A percentile compares a stretch with the other conserved stretches of the same genome.
Evolutionary conservation across 176 grass and related monocot genomes (phyloP).

Genomic region (Otatea glauca): DNA sequence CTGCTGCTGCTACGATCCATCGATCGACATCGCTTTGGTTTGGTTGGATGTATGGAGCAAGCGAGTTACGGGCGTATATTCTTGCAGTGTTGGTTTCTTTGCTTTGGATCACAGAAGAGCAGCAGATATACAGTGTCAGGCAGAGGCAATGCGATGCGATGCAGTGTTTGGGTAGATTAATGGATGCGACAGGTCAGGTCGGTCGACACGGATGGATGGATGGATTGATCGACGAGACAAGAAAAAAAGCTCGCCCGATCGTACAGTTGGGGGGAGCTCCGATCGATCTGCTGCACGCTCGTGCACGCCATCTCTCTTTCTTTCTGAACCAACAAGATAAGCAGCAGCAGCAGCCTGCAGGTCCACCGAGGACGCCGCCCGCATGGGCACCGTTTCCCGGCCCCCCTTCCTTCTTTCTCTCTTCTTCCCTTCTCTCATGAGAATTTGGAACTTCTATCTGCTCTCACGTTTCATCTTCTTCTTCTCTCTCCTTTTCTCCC

Average conservation of each 20-base stretch:
- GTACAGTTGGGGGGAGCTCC: neutral
- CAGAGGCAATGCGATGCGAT: neutral
- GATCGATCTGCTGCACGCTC: neutral
- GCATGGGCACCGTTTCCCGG: neutral
- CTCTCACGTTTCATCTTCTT: neutral
- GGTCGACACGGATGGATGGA: neutral
- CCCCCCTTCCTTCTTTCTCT: no score
- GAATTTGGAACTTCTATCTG: neutral
- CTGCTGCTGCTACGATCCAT: neutral
- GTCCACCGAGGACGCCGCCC: no score
- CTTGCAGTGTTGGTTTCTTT: neutral
- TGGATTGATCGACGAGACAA: neutral
- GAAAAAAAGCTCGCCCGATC: slow-evolving; percentile 18
- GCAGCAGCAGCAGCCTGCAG: neutral
- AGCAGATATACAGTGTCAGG: neutral
- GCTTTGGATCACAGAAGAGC: neutral
- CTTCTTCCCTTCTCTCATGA: neutral
- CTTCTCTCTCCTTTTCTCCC: neutral
- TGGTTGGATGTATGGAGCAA: neutral
- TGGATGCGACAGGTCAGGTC: slow-evolving; percentile 30
- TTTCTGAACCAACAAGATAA: neutral
- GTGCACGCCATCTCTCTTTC: slow-evolving; percentile 13
- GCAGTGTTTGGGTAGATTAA: neutral
- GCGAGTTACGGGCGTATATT: neutral
- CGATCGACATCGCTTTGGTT: neutral